Conservation (phyloP, 306 rosid species). For the Begonia loranthoides region DNA sequence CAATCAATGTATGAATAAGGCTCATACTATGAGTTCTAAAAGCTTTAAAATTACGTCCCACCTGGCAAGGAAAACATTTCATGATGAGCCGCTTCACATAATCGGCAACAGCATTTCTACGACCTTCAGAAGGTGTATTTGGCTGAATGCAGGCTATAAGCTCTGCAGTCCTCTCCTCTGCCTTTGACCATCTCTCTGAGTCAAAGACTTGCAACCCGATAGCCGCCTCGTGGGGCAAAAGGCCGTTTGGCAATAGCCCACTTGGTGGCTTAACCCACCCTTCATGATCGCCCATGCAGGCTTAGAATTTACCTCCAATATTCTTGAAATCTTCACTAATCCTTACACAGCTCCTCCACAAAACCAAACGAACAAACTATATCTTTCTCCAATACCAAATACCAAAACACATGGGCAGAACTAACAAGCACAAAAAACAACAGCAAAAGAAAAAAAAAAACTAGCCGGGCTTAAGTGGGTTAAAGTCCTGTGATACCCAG, state of each 20-base stretch:
- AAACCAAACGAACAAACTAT: constrained; percentile 10
- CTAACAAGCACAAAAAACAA: constrained; percentile 2
- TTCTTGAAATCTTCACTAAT: not conserved
- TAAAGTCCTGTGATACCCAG: no score
- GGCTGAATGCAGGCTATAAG: constrained; percentile 96
- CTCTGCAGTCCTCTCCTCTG: constrained; percentile 79
- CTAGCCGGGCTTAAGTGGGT: no score
- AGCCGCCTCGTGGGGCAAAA: constrained; percentile 74
- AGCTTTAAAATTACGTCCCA: constrained; percentile 10
- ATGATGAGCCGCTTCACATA: constrained; percentile 67
- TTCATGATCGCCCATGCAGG: constrained; percentile 95
- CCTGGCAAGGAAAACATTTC: constrained; percentile 92
- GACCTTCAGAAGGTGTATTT: constrained; percentile 67
- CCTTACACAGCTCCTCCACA: constrained; percentile 7
- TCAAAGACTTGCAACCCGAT: constrained; percentile 65
- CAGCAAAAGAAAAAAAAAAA: no score
- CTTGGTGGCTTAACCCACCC: constrained; percentile 72
- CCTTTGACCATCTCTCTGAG: constrained; percentile 67
- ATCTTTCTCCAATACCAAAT: no score
- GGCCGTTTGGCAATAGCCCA: constrained; percentile 89
- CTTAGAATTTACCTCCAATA: constrained; percentile 30
- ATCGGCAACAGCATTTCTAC: constrained; percentile 70
- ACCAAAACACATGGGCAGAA: no score
- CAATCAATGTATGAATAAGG: no score
- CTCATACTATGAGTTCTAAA: no score